Base-by-base conservation (phyloP, 1,139 yeast genomes). In the Nakaseomyces bracarensis region DNA sequence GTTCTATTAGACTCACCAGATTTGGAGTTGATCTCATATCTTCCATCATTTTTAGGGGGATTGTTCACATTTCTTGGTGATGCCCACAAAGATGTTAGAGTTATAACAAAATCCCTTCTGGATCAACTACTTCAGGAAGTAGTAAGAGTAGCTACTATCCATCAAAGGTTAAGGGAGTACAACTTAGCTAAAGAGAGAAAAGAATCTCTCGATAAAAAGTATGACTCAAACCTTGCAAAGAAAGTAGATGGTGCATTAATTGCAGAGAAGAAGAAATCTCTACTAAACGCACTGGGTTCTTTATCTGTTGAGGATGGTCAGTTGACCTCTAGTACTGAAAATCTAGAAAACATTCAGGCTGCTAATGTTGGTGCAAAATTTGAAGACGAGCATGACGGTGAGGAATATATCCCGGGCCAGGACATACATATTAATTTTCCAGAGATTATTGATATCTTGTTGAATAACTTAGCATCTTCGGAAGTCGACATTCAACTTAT, bases 1-100 rank as follows among this genome's bases (percentile, higher is more conserved):
- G 72, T 93, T 19, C 70, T 93, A 41, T 94, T 91, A 61, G 87
- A 93, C 18, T 86, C 91, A 11, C 98, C 99, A 0, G 93, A 91
- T 39, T 69, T 91, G 47, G 96, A 91, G 53, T 68, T 93, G 46
- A 79, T 91, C 18, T 76, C 94, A 0, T 91, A 83, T 57, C 68
- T 93, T 39, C 96, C 98, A 0, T 84, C 86, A 38, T 86, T 91
- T 59, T 69, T 93, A 36, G 94, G 89, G 42, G 96, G 96, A 0
- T 68, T 93, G 44, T 69, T 91, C 42, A 74, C 79, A 25, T 91
- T 86, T 58, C 67, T 91, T 44, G 84, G 86, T 50, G 91, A 84
- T 52, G 72, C 94, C 1, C 89, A 89, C 45, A 78, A 81, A 38
- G 98, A 91, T 60, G 95, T 93, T 4, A 71, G 95, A 47, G 79